These are phyloP conservation scores for Acacia concinna DNA, from an alignment of 331 rosid genomes.

Conservation along the genomic window DNA sequence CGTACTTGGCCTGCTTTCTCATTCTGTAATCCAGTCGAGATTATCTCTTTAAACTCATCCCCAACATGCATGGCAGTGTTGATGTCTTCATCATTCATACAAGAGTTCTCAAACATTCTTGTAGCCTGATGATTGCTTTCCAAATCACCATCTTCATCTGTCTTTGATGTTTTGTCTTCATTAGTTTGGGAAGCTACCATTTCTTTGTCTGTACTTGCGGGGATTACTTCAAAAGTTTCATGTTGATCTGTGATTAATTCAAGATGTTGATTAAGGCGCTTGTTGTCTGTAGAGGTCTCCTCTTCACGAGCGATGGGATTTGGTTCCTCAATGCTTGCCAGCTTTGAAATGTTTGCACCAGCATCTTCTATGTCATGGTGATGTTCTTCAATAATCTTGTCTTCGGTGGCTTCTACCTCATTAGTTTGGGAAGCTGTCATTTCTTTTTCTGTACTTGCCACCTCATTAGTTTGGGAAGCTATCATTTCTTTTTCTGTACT, in stretches of 20 bases:
- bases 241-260: conserved; percentile 31
- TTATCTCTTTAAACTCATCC: conserved; percentile 21
- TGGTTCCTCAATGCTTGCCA: conserved; percentile 23
- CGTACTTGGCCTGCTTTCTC: conserved; percentile 19
- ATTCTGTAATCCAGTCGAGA: conserved; percentile 18
- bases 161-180: conserved; percentile 17
- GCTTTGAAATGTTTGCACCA: background rate
- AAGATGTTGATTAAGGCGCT: conserved; percentile 20
- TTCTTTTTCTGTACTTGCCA: conserved; percentile 23
- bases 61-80: conserved; percentile 6
- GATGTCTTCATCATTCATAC: conserved; percentile 16
- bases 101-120: conserved; percentile 17
- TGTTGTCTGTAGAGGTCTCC: conserved; percentile 18
- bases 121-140: conserved; percentile 23
- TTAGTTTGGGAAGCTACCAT: background rate
- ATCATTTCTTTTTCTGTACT: conserved; percentile 22
- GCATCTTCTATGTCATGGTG: conserved; percentile 13
- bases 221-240: conserved; percentile 20
- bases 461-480: background rate
- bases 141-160: conserved; percentile 9
- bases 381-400: conserved; percentile 14
- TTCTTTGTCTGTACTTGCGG: conserved; percentile 23
- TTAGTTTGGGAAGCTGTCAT: background rate
- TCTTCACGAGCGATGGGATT: conserved; percentile 21
- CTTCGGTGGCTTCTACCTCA: background rate